These are phyloP conservation scores for Hypomontagnella submonticulosa DNA, from an alignment of 495 filamentous ascomycete genomes.

Conservation along the genomic window DNA sequence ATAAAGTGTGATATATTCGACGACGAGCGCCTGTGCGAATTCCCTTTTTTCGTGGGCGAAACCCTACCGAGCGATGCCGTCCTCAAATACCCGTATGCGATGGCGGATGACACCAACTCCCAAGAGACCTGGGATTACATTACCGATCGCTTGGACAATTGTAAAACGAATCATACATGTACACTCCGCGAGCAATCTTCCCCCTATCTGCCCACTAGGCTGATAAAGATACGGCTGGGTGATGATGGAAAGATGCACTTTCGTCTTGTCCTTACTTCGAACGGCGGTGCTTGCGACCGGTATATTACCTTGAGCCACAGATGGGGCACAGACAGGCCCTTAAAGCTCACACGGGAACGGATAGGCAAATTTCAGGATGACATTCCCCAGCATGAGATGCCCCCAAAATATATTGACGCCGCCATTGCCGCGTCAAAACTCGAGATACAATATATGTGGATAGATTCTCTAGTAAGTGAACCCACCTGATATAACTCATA, in stretches of 20 bases:
- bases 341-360: conserved; percentile 1
- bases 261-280: neutral
- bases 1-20: too few relatives aligned
- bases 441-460: conserved; percentile 6
- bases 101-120: conserved; percentile 2
- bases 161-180: neutral
- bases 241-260: neutral
- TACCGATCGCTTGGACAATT: conserved; percentile 7
- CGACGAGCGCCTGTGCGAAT: too few relatives aligned
- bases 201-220: neutral
- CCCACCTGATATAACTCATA: neutral
- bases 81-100: neutral
- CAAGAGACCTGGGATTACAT: conserved; percentile 11
- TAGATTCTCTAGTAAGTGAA: conserved; percentile 10
- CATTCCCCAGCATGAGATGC: conserved; percentile 1
- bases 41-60: too few relatives aligned
- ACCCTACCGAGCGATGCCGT: too few relatives aligned
- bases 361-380: neutral
- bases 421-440: neutral
- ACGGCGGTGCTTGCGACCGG: neutral
- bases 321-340: neutral
- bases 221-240: conserved; percentile 11
- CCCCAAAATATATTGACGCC: conserved; percentile 13
- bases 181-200: neutral
- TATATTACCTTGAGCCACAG: conserved; percentile 14